Conservation (phyloP, 2,329 filamentous ascomycete species). For the Juglanconis juglandina region DNA sequence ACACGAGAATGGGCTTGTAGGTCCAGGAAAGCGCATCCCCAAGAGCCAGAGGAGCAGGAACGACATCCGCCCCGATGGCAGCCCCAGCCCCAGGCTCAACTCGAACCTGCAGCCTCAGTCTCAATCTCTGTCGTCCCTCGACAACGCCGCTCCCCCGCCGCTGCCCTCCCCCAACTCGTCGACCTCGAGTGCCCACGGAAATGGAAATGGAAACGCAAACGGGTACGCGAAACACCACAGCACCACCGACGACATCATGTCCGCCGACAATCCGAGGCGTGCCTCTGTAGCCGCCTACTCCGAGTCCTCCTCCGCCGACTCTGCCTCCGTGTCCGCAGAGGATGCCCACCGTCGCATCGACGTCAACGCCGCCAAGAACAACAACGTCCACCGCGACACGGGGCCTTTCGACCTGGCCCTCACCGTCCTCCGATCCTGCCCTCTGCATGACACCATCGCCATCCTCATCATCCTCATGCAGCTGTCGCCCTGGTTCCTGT, state of each 20-base stretch:
- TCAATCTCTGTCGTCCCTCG: conserved; percentile 20
- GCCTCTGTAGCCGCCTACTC: conserved; percentile 49
- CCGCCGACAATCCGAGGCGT: conserved; percentile 40
- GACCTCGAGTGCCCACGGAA: conserved; percentile 21
- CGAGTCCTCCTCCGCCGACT: conserved; percentile 24
- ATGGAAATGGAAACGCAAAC: conserved; percentile 25
- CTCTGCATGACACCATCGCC: conserved; percentile 90
- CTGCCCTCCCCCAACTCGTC: conserved; percentile 27
- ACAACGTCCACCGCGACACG: conserved; percentile 65
- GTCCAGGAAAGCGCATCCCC: conserved; percentile 57
- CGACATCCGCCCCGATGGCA: conserved; percentile 35
- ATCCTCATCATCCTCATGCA: conserved; percentile 95
- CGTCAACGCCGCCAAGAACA: conserved; percentile 65
- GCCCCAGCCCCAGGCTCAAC: conserved; percentile 22
- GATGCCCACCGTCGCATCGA: conserved; percentile 64
- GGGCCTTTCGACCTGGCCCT: conserved; percentile 74
- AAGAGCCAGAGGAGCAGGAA: conserved; percentile 44
- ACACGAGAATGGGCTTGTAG: conserved; percentile 85
- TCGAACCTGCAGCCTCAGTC: conserved; percentile 9
- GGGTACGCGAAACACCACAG: conserved; percentile 31
- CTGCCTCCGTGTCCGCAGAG: conserved; percentile 24
- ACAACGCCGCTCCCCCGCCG: conserved; percentile 23
- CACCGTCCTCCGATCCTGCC: conserved; percentile 85
- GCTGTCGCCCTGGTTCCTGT: conserved; percentile 81
- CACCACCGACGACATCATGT: conserved; percentile 38